Conservation (phyloP, 441 rosid genomes). For the Erodium texanum region DNA sequence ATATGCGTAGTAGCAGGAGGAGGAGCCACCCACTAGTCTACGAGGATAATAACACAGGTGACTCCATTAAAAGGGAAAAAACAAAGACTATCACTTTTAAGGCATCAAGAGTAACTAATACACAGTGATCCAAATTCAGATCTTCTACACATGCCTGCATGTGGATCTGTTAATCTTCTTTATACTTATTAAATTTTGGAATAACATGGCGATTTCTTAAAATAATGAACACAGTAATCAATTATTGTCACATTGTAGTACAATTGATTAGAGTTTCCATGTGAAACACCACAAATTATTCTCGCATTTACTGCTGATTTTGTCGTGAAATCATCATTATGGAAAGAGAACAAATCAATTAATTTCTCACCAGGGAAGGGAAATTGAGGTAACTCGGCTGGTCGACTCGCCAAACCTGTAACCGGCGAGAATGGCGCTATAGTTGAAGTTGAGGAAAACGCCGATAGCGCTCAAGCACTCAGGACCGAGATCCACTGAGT, state of each 20-base stretch:
- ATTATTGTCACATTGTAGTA: neutral
- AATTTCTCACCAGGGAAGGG: neutral
- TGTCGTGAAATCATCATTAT: neutral
- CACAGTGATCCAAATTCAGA: neutral
- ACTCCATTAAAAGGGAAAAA: neutral
- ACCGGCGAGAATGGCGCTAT: too few relatives aligned
- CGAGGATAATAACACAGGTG: neutral
- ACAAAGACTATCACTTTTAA: neutral
- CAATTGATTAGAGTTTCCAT: neutral
- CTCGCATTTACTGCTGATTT: neutral
- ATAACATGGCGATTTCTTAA: neutral
- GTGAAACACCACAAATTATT: neutral
- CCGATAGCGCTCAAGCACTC: too few relatives aligned
- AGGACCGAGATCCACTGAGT: too few relatives aligned
- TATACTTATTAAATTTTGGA: neutral
- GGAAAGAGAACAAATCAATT: neutral
- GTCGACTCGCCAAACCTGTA: neutral
- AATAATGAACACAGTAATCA: neutral
- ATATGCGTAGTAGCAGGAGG: neutral
- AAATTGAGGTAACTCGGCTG: neutral
- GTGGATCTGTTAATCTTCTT: neutral
- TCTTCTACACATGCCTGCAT: neutral
- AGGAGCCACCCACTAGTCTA: neutral
- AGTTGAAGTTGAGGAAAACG: too few relatives aligned
- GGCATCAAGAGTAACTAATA: neutral